A percentile compares a stretch with the other conserved stretches of the same genome.
phyloP scores from a whole-genome alignment of 2,329 filamentous ascomycete genomes.

The Acrocalymma vagum region DNA sequence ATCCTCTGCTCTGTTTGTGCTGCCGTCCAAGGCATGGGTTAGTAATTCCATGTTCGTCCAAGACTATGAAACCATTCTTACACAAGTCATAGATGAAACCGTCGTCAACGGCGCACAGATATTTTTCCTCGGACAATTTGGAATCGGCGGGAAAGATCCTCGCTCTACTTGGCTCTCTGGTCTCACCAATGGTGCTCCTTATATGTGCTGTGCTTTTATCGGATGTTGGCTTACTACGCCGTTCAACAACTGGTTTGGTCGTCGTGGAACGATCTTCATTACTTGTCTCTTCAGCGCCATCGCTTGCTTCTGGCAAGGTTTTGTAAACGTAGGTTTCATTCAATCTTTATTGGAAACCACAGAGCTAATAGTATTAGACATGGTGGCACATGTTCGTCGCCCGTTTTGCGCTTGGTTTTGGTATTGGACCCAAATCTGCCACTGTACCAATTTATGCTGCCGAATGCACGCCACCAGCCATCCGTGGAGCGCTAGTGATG shows the following conservation, averaged over 20 bases:
- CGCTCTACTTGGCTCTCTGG: conserved; percentile 68
- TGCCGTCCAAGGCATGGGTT: conserved; percentile 73
- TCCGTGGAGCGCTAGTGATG: conserved; percentile 82
- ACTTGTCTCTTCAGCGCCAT: conserved; percentile 74
- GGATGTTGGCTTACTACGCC: conserved; percentile 80
- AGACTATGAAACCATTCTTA: no score
- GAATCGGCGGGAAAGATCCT: conserved; percentile 60
- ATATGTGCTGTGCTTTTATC: conserved; percentile 72
- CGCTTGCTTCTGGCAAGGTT: conserved; percentile 68
- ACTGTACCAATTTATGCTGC: conserved; percentile 81
- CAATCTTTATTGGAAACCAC: neutral
- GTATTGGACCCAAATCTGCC: conserved; percentile 78
- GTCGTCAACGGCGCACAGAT: conserved; percentile 65
- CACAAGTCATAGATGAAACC: conserved; percentile 67
- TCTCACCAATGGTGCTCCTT: conserved; percentile 68
- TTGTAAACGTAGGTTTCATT: conserved; percentile 62
- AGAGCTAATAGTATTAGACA: conserved; percentile 42
- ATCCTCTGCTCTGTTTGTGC: conserved; percentile 70
- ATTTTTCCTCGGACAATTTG: conserved; percentile 70
- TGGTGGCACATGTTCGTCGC: conserved; percentile 77
- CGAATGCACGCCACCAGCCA: conserved; percentile 73
- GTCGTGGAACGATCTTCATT: conserved; percentile 78
- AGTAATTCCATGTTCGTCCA: no score
- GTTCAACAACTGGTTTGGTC: conserved; percentile 74
- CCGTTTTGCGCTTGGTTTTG: conserved; percentile 78